phyloP scores from a whole-genome alignment of 148 eudicot genomes.

The Euryodendron excelsum region DNA sequence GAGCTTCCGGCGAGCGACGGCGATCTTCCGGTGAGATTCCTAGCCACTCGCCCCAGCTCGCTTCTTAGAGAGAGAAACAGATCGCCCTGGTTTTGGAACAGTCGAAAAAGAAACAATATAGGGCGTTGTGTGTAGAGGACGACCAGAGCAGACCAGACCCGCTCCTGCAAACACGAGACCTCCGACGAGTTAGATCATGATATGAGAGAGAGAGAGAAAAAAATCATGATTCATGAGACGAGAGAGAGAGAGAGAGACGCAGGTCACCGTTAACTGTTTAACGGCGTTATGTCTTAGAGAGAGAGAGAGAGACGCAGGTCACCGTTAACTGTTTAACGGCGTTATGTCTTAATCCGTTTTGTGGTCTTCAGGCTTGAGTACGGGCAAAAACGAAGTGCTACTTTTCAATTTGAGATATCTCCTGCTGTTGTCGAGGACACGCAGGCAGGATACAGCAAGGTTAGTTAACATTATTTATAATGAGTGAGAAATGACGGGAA shows the following conservation, averaged over 20 bases:
- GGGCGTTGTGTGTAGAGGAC: not conserved
- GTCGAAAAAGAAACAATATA: not conserved
- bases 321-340: conserved; percentile 2
- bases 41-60: not conserved
- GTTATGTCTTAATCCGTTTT: not conserved
- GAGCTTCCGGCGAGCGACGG: conserved; percentile 19
- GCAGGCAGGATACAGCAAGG: too few species aligned
- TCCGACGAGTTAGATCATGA: conserved; percentile 9
- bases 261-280: conserved; percentile 4
- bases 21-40: conserved; percentile 14
- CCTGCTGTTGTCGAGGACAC: not conserved
- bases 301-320: not conserved
- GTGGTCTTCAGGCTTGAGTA: too few species aligned
- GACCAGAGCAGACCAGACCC: conserved; percentile 10
- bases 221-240: not conserved
- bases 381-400: too few species aligned
- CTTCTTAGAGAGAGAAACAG: not conserved
- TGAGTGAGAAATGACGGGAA: not conserved
- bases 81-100: not conserved
- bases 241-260: not conserved
- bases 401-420: too few species aligned
- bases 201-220: not conserved
- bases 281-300: not conserved
- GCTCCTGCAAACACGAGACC: conserved; percentile 1
- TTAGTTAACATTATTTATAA: too few species aligned